Conservation (phyloP, 129 eudicot genomes). For the Sambucus nigra region DNA sequence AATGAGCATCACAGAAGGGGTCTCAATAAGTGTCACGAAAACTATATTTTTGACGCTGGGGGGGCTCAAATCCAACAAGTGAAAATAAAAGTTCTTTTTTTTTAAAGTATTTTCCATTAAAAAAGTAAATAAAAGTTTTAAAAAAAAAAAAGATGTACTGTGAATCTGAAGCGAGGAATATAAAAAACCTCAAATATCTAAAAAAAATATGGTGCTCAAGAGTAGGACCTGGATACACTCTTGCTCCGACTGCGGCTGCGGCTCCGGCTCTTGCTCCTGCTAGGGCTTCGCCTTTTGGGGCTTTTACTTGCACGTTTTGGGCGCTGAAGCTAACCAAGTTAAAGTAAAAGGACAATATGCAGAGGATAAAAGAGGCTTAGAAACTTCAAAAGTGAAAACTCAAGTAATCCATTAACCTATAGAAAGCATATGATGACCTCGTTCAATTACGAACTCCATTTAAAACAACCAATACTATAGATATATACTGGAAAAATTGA, state of each 20-base stretch:
- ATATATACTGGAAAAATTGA: not conserved
- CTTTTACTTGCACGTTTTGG: slow-evolving; percentile 21
- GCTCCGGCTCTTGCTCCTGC: slow-evolving; percentile 46
- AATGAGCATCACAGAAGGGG: too few species aligned
- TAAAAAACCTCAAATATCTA: too few species aligned
- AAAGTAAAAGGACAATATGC: not conserved
- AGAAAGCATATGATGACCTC: not conserved
- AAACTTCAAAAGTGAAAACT: not conserved
- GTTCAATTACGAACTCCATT: not conserved
- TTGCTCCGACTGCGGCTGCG: slow-evolving; percentile 18
- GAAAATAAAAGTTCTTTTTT: too few species aligned
- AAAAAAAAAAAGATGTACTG: too few species aligned
- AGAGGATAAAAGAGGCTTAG: not conserved
- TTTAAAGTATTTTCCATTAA: too few species aligned
- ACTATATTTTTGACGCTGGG: too few species aligned
- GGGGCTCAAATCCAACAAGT: too few species aligned
- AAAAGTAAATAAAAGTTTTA: too few species aligned
- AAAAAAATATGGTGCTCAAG: not conserved
- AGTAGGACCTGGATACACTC: slow-evolving; percentile 53
- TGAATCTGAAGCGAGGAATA: too few species aligned
- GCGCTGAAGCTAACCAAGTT: slow-evolving; percentile 24
- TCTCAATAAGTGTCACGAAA: too few species aligned
- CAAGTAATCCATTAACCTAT: not conserved
- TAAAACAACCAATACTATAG: not conserved
- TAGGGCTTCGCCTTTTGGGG: slow-evolving; percentile 40